Evolutionary conservation across 176 grass and related monocot genomes (phyloP).

Genomic region (Oryza punctata): DNA sequence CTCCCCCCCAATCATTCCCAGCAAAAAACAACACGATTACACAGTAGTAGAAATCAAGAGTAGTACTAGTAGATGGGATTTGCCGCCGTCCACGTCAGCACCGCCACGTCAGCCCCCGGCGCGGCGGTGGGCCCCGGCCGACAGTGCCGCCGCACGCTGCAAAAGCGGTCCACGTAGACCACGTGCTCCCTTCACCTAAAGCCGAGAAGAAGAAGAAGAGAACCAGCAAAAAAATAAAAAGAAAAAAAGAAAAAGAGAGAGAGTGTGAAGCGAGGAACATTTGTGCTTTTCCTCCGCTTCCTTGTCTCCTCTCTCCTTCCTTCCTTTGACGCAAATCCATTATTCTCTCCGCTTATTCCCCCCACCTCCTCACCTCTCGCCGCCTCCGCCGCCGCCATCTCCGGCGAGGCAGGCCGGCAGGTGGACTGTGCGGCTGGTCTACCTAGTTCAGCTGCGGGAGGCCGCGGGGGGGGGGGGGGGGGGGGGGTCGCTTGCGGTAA

Average conservation of each 20-base stretch:
- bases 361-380: neutral
- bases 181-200: constrained; percentile 46
- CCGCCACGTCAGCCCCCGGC: constrained; percentile 5
- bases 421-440: too few relatives aligned
- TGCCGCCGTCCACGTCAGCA: constrained; percentile 9
- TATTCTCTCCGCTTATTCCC: constrained; percentile 53
- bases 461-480: too few relatives aligned
- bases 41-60: too few relatives aligned
- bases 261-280: constrained; percentile 19
- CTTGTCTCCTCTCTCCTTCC: constrained; percentile 3
- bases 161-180: constrained; percentile 50
- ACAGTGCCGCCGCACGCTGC: constrained; percentile 42
- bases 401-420: neutral
- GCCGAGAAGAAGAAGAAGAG: neutral
- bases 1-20: neutral
- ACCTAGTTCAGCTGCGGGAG: neutral
- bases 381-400: neutral
- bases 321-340: constrained; percentile 29
- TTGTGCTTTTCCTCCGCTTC: constrained; percentile 47
- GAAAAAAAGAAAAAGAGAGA: too few relatives aligned
- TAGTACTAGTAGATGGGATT: too few relatives aligned
- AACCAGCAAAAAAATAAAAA: neutral
- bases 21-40: neutral
- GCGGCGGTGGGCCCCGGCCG: neutral
- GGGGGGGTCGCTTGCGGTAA: too few relatives aligned